Evolutionary conservation across 2,329 filamentous ascomycete species (phyloP).

Genomic region (Beauveria rudraprayagi): DNA sequence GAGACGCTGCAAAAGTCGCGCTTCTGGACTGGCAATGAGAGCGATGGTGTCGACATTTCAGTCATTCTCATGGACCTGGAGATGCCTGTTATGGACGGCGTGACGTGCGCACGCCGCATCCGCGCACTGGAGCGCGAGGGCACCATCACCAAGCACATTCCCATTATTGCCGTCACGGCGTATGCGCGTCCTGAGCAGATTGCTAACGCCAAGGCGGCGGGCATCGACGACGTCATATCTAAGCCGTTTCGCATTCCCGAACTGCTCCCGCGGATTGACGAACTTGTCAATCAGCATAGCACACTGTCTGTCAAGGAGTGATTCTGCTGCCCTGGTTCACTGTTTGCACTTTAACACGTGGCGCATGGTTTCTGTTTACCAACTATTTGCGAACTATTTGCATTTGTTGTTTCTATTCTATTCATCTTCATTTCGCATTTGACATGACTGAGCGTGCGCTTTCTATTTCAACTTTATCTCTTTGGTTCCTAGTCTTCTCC

Average conservation of each 20-base stretch:
- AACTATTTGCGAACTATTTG: no score
- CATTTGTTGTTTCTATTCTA: background rate
- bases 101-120: slow-evolving; percentile 63
- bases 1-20: slow-evolving; percentile 47
- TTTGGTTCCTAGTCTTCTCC: background rate
- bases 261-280: slow-evolving; percentile 58
- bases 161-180: slow-evolving; percentile 75
- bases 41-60: slow-evolving; percentile 46
- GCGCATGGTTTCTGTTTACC: background rate
- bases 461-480: background rate
- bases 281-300: slow-evolving; percentile 38
- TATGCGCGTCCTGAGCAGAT: slow-evolving; percentile 72
- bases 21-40: slow-evolving; percentile 45
- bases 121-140: slow-evolving; percentile 57
- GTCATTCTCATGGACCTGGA: slow-evolving; percentile 75
- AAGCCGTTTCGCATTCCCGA: slow-evolving; percentile 76
- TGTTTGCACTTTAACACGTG: background rate
- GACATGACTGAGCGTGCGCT: background rate
- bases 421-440: background rate
- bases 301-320: background rate
- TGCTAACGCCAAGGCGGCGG: slow-evolving; percentile 59
- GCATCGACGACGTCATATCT: slow-evolving; percentile 70
- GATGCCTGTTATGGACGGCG: slow-evolving; percentile 78
- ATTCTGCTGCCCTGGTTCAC: background rate
- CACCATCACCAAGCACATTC: slow-evolving; percentile 57